Evolutionary conservation across 805 yeast species (phyloP).

Genomic region (Saccharomyces kudriavzevii): DNA sequence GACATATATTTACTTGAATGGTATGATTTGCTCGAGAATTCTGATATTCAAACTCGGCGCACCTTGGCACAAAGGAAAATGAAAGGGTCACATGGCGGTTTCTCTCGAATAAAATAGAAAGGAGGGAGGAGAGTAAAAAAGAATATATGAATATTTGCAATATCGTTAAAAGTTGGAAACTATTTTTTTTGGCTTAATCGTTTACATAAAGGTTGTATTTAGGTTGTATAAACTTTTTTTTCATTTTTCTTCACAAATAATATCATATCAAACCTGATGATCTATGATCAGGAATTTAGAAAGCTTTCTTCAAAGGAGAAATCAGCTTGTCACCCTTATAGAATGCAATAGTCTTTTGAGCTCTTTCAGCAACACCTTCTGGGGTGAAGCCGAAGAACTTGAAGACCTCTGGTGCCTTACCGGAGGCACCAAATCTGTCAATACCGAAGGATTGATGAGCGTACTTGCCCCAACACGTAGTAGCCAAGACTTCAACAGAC

Average conservation of each 20-base stretch:
- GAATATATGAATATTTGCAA: background rate
- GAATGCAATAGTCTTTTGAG: constrained; percentile 66
- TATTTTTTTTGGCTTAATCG: background rate
- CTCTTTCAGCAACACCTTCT: constrained; percentile 86
- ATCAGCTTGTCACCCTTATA: constrained; percentile 66
- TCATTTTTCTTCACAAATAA: background rate
- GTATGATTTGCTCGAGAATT: background rate
- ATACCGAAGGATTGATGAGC: constrained; percentile 95
- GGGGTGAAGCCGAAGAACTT: constrained; percentile 83
- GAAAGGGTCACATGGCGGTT: background rate
- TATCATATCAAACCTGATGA: background rate
- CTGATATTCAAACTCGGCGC: background rate
- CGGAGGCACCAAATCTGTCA: constrained; percentile 94
- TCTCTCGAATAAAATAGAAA: background rate
- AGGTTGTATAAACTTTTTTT: background rate
- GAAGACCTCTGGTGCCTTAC: constrained; percentile 77
- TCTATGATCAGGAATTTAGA: constrained; percentile 33
- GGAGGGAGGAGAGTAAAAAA: background rate
- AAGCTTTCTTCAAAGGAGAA: constrained; percentile 78
- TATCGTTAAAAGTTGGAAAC: background rate
- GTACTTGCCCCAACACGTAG: constrained; percentile 89
- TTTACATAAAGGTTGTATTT: background rate
- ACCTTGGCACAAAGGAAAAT: background rate
- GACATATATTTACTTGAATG: background rate
- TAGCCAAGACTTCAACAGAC: constrained; percentile 88